phyloP scores from a whole-genome alignment of 352 stramenopile species.

The Detonula confervacea region DNA sequence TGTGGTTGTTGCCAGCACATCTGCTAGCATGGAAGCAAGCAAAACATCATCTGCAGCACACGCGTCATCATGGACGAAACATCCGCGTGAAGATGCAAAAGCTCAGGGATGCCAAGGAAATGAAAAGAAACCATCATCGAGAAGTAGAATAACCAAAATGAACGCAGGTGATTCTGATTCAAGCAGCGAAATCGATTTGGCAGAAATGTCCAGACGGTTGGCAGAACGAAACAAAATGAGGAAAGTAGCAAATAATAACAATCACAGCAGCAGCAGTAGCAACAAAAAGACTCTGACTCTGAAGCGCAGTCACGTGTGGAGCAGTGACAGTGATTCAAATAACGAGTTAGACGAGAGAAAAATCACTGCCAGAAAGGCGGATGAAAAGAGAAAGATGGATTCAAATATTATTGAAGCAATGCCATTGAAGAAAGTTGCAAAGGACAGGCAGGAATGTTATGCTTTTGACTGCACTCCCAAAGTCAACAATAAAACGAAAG shows the following conservation, averaged over 20 bases:
- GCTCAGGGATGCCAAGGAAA: no score
- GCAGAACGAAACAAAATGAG: slow-evolving; percentile 11
- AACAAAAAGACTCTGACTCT: slow-evolving; percentile 1
- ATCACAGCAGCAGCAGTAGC: background rate
- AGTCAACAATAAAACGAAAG: slow-evolving; percentile 1
- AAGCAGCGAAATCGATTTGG: slow-evolving; percentile 2
- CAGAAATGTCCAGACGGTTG: slow-evolving; percentile 10
- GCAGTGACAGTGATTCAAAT: background rate
- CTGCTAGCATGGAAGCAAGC: no score
- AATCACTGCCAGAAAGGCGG: slow-evolving; percentile 3
- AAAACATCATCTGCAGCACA: no score
- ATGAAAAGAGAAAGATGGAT: background rate
- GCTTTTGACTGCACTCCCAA: background rate
- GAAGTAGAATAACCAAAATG: background rate
- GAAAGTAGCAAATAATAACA: background rate
- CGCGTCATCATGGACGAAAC: no score
- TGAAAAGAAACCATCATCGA: background rate
- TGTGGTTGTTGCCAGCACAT: no score
- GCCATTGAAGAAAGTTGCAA: slow-evolving; percentile 4
- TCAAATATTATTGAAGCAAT: slow-evolving; percentile 9
- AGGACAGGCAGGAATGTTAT: background rate
- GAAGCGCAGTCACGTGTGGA: background rate
- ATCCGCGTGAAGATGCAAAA: no score
- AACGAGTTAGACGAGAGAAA: background rate
- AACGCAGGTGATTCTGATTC: background rate